These are phyloP conservation scores for Rhynchosporium secalis DNA, from an alignment of 2,329 filamentous ascomycete genomes.

Conservation along the genomic window DNA sequence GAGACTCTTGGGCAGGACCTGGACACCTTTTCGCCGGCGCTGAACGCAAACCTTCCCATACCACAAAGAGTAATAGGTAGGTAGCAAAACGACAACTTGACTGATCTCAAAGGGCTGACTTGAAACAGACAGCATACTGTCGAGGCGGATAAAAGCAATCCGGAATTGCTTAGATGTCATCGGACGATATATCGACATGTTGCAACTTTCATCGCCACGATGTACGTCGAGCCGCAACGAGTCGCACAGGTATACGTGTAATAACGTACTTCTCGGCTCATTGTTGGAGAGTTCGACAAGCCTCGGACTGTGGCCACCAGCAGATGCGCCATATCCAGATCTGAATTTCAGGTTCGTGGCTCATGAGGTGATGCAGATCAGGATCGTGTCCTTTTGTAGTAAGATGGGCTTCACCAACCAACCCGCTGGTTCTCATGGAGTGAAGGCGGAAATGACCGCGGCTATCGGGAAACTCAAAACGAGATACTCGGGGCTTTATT, in stretches of 20 bases:
- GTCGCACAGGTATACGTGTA: conserved; percentile 21
- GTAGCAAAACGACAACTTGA: neutral
- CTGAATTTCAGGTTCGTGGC: conserved; percentile 18
- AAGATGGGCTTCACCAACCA: conserved; percentile 22
- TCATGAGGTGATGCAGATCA: conserved; percentile 16
- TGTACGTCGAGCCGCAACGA: conserved; percentile 20
- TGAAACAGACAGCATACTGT: conserved; percentile 13
- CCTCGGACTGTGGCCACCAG: conserved; percentile 19
- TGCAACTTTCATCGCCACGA: conserved; percentile 16
- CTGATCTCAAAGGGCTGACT: neutral
- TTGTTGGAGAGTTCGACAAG: conserved; percentile 20
- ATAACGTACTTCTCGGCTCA: conserved; percentile 20
- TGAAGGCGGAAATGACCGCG: conserved; percentile 20
- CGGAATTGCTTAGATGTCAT: conserved; percentile 36
- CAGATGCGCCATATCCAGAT: conserved; percentile 17
- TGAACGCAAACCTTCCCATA: conserved; percentile 22
- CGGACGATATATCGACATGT: conserved; percentile 38
- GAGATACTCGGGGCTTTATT: conserved; percentile 16
- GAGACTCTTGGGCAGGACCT: conserved; percentile 19
- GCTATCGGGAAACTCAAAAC: conserved; percentile 17
- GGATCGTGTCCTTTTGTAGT: conserved; percentile 17
- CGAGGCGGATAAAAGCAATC: conserved; percentile 25
- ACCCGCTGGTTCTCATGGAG: conserved; percentile 19
- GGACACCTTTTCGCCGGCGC: conserved; percentile 10
- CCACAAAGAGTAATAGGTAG: conserved; percentile 22